Conservation (phyloP, 768 basidiomycete genomes). For the Boletus bicolor region DNA sequence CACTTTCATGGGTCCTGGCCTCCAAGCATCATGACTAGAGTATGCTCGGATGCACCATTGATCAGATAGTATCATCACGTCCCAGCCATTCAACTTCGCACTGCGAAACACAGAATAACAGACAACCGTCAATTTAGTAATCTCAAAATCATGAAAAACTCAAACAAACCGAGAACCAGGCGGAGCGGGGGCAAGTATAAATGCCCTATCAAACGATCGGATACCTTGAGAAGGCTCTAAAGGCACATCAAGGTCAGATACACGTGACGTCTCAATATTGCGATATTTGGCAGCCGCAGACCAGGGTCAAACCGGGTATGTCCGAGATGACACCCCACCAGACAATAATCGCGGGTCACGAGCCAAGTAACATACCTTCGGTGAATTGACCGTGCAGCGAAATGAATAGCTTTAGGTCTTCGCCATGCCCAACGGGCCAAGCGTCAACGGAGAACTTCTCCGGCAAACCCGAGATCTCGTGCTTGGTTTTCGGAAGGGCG, state of each 20-base stretch:
- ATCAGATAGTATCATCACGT: conserved; percentile 86
- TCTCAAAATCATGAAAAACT: background rate
- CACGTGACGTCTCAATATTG: conserved; percentile 13
- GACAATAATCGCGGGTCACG: conserved; percentile 10
- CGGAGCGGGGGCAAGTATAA: conserved; percentile 78
- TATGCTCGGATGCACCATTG: conserved; percentile 81
- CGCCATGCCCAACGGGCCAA: conserved; percentile 69
- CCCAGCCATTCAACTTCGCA: conserved; percentile 84
- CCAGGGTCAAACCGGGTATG: conserved; percentile 7
- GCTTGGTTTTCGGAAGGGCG: conserved; percentile 72
- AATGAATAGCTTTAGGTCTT: conserved; percentile 54
- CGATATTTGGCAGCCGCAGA: conserved; percentile 1
- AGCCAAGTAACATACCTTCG: conserved; percentile 62
- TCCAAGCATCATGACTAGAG: conserved; percentile 79
- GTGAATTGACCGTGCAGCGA: conserved; percentile 87
- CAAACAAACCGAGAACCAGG: conserved; percentile 77
- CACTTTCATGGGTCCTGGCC: conserved; percentile 67
- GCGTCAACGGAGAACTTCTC: conserved; percentile 88
- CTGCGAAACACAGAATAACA: conserved; percentile 35
- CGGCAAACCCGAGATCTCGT: conserved; percentile 74
- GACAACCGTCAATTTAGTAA: conserved; percentile 8
- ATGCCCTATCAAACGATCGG: conserved; percentile 91
- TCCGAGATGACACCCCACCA: conserved; percentile 7
- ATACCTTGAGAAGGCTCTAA: conserved; percentile 71
- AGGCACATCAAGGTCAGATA: conserved; percentile 19